Conservation (phyloP, 1,284 basidiomycete species). For the Ceratobasidium sp. region DNA sequence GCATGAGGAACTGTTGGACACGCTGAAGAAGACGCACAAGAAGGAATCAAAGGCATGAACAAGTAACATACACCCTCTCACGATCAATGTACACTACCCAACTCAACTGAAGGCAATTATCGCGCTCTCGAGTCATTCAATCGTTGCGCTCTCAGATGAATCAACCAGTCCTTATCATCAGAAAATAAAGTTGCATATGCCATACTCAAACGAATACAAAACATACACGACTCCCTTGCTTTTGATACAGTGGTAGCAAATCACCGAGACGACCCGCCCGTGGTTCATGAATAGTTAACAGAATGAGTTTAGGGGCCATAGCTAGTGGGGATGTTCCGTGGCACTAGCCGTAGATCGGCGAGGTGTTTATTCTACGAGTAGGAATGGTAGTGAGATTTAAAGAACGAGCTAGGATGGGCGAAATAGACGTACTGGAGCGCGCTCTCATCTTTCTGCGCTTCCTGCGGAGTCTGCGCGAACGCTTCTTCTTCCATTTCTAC, state of each 20-base stretch:
- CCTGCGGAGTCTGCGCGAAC: constrained; percentile 86
- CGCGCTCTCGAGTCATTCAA: too few species aligned
- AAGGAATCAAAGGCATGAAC: constrained; percentile 51
- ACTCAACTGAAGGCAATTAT: background rate
- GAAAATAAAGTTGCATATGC: constrained; percentile 43
- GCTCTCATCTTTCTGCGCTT: constrained; percentile 93
- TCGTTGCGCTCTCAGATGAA: background rate
- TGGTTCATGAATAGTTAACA: constrained; percentile 36
- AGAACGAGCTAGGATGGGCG: background rate
- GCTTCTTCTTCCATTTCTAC: constrained; percentile 91
- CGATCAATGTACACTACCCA: constrained; percentile 18
- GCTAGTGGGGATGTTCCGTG: constrained; percentile 20
- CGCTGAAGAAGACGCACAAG: constrained; percentile 54
- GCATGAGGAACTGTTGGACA: constrained; percentile 61
- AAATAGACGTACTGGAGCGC: constrained; percentile 80
- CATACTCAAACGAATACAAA: constrained; percentile 30
- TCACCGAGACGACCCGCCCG: constrained; percentile 40
- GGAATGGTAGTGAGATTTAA: constrained; percentile 21
- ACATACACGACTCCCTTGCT: constrained; percentile 45
- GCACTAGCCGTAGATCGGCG: constrained; percentile 38
- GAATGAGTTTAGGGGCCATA: constrained; percentile 29
- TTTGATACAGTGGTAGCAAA: constrained; percentile 42
- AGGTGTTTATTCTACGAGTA: constrained; percentile 57
- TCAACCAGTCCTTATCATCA: background rate
- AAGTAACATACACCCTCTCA: background rate